Base-by-base conservation (phyloP, 345 rosid genomes). In the Isatis tinctoria region DNA sequence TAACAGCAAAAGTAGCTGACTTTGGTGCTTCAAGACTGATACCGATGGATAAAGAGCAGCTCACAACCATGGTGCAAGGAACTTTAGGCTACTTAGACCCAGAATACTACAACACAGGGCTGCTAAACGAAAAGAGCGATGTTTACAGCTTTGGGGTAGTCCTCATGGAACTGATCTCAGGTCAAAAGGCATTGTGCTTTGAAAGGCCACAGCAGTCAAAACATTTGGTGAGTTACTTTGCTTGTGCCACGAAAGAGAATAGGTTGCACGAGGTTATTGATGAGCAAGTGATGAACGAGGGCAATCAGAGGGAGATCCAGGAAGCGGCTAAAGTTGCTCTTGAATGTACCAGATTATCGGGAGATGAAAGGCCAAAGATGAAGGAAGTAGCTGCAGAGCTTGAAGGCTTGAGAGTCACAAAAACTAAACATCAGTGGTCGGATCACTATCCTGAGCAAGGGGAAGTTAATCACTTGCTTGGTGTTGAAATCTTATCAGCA, bases 141-240 rank as follows among this genome's bases (percentile, higher is more conserved):
- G 85, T 82, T 0, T 84, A 84, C 11, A 82, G 85, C 54, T 84
- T 84, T 9, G 85, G 85, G 8, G 83, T 82, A 4, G 76, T 84
- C 1, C 79, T 84, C 6, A 66, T 59, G 8, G 87, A 84, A 44
- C 57, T 84, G 0, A 52, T 82, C 9, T 61, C 81, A 0, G 53
- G 82, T 2, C 47, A 56, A 66, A 82, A 80, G 14, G 78, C 77
- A 9, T 12, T 82, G 36, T 66, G 70, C 1, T 65, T 70, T n/a
- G 57, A 61, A 2, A 40, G 66, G 37, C 73, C 74, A 0, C 83
- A 60, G 4, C 17, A 69, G 0, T 65, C 79, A 9, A 67, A 73
- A 43, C 80, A 61, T 60, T 30, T 80, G 3, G 84, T 67, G 3
- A 70, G 30, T 33, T 69, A 73, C 33, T 82, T 80, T 24, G 65